Conservation (phyloP, 495 filamentous ascomycete species). For the Diplogelasinospora grovesii region DNA sequence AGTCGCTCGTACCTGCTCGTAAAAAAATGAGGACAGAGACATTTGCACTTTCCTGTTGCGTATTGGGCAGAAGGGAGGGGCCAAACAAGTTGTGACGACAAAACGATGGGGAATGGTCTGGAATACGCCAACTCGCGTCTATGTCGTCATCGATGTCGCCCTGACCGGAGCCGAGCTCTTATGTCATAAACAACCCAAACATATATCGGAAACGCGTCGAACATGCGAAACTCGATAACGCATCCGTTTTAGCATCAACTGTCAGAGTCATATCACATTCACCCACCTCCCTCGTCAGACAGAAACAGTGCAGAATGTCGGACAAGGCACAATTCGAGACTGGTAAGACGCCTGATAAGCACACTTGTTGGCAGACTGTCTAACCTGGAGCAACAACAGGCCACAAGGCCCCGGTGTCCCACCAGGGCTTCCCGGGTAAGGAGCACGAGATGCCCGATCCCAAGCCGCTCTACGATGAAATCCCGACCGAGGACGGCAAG, state of each 20-base stretch:
- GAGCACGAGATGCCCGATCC: constrained; percentile 59
- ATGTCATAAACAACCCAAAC: background rate
- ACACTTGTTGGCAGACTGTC: no score
- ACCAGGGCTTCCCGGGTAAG: constrained; percentile 61
- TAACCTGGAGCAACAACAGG: no score
- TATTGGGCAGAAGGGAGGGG: no score
- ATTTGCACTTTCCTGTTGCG: no score
- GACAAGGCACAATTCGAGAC: constrained; percentile 46
- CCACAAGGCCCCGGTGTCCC: constrained; percentile 60
- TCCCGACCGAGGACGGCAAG: constrained; percentile 63
- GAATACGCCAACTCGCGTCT: no score
- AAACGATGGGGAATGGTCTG: no score
- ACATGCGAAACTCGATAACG: background rate
- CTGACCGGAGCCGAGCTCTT: background rate
- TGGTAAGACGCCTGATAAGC: no score
- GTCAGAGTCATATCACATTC: background rate
- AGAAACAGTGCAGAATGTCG: constrained; percentile 11
- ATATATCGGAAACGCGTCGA: background rate
- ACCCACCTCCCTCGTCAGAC: no score
- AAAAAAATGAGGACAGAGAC: no score
- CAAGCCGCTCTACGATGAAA: constrained; percentile 54
- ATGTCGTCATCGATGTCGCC: constrained; percentile 2
- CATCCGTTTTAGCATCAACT: background rate
- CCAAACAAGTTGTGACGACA: no score
- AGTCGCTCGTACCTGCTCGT: no score